Evolutionary conservation across 306 rosid genomes (phyloP), one percentile per base, ranked within the genome.

Genomic region (Casuarina cunninghamiana): DNA sequence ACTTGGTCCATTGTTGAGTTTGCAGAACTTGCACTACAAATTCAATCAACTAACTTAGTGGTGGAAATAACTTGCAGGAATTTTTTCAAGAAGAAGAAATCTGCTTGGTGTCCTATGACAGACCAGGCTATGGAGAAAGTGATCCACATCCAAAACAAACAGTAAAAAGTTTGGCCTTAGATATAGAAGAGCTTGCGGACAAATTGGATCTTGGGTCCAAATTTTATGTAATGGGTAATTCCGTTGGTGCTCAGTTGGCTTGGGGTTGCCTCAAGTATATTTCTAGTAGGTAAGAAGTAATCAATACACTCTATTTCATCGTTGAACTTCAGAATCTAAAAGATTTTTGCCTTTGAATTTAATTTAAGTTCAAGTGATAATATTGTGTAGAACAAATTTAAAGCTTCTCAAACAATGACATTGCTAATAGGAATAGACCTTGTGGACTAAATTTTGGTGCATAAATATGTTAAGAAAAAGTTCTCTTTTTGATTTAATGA

Each of bases 51-150:
- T 54, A 4, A 54, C 0, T 19, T 75, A 12, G 1, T 26, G 62
- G 3, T 45, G 53, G 15, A 15, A 51, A 51, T 37, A 61, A 61
- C 35, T 57, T 61, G 68, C 53, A 87, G 91, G 88, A 83, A 8
- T 11, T 80, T 75, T 15, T 75, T 37, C 80, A 77, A 75, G 85
- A 80, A 43, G 66, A 78, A 2, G 91, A 85, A 32, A 63, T 66
- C 16, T 80, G 83, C 35, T 39, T 85, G 1, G 85, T 87, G 62
- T 86, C 85, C 3, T 83, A 82, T 83, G 89, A 87, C 75, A 83
- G 81, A 77, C 77, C 89, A 57, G 87, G 87, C 3, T 85, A 87
- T 76, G 91, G 88, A 46, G 87, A 87, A 35, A 87, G 88, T 80
- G 91, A 85, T 17, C 78, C 87, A 5, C 63, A 87, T 78, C 85